Evolutionary conservation across 2,329 filamentous ascomycete species (phyloP).

Genomic region (Pseudocercospora ulei): DNA sequence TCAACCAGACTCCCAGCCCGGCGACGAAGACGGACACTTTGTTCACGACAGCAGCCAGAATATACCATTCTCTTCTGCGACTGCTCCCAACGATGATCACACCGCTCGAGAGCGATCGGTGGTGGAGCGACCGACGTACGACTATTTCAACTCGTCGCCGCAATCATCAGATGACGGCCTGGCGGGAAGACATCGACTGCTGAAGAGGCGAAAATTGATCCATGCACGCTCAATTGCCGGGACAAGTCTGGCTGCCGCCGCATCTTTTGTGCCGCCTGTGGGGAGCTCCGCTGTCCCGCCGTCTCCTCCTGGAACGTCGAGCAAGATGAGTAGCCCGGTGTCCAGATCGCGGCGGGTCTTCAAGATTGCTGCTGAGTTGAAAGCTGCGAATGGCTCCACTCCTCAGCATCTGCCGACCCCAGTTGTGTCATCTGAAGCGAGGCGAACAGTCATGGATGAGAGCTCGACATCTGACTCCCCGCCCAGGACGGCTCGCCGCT

Average conservation of each 20-base stretch:
- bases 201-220: conserved; percentile 11
- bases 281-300: conserved; percentile 37
- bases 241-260: no score
- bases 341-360: neutral
- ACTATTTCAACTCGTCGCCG: neutral
- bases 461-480: conserved; percentile 14
- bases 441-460: conserved; percentile 9
- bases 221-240: no score
- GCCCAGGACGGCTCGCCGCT: conserved; percentile 1
- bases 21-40: conserved; percentile 18
- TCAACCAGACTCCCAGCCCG: conserved; percentile 12
- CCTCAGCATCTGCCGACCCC: conserved; percentile 27
- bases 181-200: neutral
- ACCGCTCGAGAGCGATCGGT: neutral
- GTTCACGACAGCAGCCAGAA: conserved; percentile 12
- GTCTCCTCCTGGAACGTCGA: conserved; percentile 36
- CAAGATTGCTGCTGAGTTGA: conserved; percentile 20
- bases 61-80: neutral
- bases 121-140: neutral
- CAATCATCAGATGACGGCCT: neutral
- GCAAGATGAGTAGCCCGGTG: conserved; percentile 12
- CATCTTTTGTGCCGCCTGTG: neutral
- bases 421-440: conserved; percentile 28
- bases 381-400: conserved; percentile 22
- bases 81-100: neutral